Evolutionary conservation across 2,329 filamentous ascomycete genomes (phyloP).

Genomic region (Phaeosphaeriaceae sp.): DNA sequence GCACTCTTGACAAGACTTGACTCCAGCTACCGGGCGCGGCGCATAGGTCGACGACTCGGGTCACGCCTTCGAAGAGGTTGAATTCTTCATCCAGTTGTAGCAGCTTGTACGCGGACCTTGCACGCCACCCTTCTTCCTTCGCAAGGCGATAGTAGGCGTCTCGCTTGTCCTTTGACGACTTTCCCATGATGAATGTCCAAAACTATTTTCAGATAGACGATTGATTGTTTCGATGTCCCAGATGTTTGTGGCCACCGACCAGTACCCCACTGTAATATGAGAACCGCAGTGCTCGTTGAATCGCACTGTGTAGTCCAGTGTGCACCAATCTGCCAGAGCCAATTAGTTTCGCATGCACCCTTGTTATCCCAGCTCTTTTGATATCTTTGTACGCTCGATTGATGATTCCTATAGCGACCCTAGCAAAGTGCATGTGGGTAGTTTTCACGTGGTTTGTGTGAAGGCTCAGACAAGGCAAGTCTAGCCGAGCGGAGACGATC

Average conservation of each 20-base stretch:
- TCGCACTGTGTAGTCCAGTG: background rate
- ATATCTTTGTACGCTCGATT: background rate
- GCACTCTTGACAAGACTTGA: constrained; percentile 89
- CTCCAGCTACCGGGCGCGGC: constrained; percentile 97
- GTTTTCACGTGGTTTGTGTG: constrained; percentile 30
- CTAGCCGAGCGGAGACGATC: constrained; percentile 30
- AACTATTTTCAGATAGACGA: background rate
- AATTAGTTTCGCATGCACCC: background rate
- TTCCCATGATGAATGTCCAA: constrained; percentile 70
- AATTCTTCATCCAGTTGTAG: constrained; percentile 94
- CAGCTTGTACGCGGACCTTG: constrained; percentile 94
- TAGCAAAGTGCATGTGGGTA: constrained; percentile 11
- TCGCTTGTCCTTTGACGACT: constrained; percentile 98
- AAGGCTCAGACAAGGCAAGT: constrained; percentile 16
- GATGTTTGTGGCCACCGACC: too few species aligned
- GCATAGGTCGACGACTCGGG: constrained; percentile 92
- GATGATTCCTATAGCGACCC: background rate
- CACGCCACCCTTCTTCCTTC: constrained; percentile 98
- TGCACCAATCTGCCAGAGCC: background rate
- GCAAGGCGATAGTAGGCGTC: constrained; percentile 97
- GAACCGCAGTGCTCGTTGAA: background rate
- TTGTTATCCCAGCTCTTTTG: background rate
- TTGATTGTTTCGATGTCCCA: background rate
- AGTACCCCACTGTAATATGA: background rate
- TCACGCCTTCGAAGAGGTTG: constrained; percentile 88